Evolutionary conservation across 495 filamentous ascomycete genomes (phyloP), one percentile per base, ranked within the genome.

Genomic region (Astrothelium macrocarpum): DNA sequence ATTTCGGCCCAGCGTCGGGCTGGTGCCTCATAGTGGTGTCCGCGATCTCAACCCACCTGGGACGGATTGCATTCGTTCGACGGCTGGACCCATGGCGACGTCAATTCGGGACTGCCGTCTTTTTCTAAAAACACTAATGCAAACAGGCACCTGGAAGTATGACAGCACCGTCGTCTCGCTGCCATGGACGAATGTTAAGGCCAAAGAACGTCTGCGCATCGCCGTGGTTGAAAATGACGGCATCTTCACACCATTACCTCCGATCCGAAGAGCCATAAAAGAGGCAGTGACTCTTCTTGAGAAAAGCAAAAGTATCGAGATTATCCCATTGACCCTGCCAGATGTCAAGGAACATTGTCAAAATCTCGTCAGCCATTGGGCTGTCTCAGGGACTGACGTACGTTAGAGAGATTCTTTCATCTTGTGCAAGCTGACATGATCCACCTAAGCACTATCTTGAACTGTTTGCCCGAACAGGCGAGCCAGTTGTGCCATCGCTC

Each of bases 141-240:
- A 76, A 7, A 73, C 72, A 10, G 74, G 78, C 60, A 71, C 78
- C 1, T 84, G 80, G 68, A 73, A 72, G 1, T 70, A 77, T 45
- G 82, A 85, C 53, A 74, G 70, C 25, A 65, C 59, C 14, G 63
- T 77, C 11, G 73, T 84, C 18, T 78, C 81, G 1, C 78, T 78
- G 3, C 71, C 67, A 1, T 85, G 82, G 82, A 60, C 60, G 16
- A 67, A 56, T 56, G 25, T 29, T 26, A 29, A 56, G 49, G 49
- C 25, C 49, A 28, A 49, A 23, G 23, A 60, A 36, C 61, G 58
- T 11, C 58, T 70, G 0, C 61, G 63, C n/a, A 73, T 88, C 42
- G 85, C 85, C 10, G 72, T 88, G 2, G 72, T 87, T 1, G 73
- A 78, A 18, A 78, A 75, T 9, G 85, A 89, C 64, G 84, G 83